Conservation (phyloP, 192 early-diverging fungal species). For the Phlyctochytrium bullatum region DNA sequence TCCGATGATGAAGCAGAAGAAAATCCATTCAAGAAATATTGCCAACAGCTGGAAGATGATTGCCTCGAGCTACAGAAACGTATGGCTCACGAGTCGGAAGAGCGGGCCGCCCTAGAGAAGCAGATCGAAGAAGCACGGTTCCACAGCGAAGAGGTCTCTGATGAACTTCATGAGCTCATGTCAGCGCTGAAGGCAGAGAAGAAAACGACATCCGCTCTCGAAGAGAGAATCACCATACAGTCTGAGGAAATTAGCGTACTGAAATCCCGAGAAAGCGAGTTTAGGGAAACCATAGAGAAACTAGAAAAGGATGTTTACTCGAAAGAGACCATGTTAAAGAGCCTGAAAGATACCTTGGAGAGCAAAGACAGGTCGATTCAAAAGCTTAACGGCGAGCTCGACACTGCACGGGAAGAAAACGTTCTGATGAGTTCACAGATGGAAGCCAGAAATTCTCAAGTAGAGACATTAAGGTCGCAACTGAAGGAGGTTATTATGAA, state of each 20-base stretch:
- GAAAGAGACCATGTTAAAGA: background rate
- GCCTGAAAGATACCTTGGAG: background rate
- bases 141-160: slow-evolving; percentile 4
- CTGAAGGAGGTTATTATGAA: slow-evolving; percentile 3
- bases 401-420: background rate
- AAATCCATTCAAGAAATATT: background rate
- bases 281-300: background rate
- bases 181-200: background rate
- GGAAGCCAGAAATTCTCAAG: background rate
- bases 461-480: background rate
- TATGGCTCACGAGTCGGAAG: background rate
- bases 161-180: background rate
- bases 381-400: background rate
- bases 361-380: background rate
- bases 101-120: background rate
- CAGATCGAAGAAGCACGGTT: slow-evolving; percentile 4
- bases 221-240: background rate
- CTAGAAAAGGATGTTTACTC: background rate
- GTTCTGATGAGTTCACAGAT: background rate
- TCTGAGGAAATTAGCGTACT: background rate
- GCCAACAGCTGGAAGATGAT: background rate
- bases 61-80: background rate
- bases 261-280: background rate
- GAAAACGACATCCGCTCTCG: background rate
- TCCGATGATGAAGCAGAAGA: background rate